Evolutionary conservation across 306 rosid species (phyloP).

Genomic region (Potentilla sterilis): DNA sequence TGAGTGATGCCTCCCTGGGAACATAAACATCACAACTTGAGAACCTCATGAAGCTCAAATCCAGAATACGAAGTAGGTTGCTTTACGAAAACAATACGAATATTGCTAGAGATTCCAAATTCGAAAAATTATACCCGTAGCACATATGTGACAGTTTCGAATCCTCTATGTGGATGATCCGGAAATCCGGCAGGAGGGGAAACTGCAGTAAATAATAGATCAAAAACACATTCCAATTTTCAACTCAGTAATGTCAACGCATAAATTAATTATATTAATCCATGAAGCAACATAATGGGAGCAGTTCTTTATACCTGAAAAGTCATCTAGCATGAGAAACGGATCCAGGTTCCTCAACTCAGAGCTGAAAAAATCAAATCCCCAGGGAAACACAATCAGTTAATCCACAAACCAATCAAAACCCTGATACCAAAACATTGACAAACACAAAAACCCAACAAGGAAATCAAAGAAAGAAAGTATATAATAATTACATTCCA

Average conservation of each 20-base stretch:
- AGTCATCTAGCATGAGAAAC: slow-evolving; percentile 52
- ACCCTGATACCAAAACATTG: slow-evolving; percentile 10
- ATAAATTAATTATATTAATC: background rate
- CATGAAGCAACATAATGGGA: background rate
- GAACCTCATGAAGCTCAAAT: background rate
- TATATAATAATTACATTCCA: slow-evolving; percentile 35
- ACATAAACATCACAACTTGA: background rate
- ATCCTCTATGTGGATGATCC: slow-evolving; percentile 76
- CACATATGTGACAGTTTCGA: slow-evolving; percentile 79
- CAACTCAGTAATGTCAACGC: background rate
- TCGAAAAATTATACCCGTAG: slow-evolving; percentile 41
- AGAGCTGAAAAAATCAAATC: slow-evolving; percentile 27
- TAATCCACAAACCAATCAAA: slow-evolving; percentile 6
- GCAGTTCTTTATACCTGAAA: slow-evolving; percentile 39
- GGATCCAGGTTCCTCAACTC: slow-evolving; percentile 58
- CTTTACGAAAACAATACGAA: background rate
- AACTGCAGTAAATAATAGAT: slow-evolving; percentile 30
- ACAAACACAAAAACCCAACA: background rate
- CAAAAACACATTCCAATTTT: background rate
- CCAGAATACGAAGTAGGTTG: background rate
- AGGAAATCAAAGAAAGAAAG: background rate
- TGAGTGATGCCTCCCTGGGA: slow-evolving; percentile 88
- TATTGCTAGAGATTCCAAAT: background rate
- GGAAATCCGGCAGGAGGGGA: slow-evolving; percentile 65
- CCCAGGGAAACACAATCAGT: background rate